A percentile compares a stretch with the other conserved stretches of the same genome.
Evolutionary conservation across 495 filamentous ascomycete species (phyloP).

Genomic region (Aspergillus affinis): DNA sequence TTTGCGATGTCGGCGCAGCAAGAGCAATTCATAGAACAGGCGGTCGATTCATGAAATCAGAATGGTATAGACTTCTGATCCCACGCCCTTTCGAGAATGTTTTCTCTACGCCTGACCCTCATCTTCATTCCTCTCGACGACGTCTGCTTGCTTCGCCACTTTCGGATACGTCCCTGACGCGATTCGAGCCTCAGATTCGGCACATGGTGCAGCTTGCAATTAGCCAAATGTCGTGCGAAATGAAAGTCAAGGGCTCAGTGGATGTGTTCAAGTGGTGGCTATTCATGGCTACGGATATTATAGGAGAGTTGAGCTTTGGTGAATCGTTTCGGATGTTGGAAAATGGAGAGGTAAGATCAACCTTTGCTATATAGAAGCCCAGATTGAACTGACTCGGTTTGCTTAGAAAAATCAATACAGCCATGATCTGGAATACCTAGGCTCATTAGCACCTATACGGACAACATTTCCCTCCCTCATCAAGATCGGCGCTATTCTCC

Average conservation of each 20-base stretch:
- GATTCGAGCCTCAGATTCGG: constrained; percentile 31
- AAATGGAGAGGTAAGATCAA: constrained; percentile 35
- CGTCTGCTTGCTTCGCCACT: constrained; percentile 36
- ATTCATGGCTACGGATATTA: constrained; percentile 58
- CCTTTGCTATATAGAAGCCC: not conserved
- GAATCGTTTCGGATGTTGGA: constrained; percentile 58
- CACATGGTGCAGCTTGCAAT: constrained; percentile 31
- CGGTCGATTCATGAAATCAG: constrained; percentile 20
- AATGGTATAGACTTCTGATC: constrained; percentile 20
- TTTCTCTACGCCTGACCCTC: constrained; percentile 34
- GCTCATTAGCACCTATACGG: constrained; percentile 28
- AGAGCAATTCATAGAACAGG: constrained; percentile 40
- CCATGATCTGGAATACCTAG: constrained; percentile 32
- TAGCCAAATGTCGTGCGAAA: constrained; percentile 33
- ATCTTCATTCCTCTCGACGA: constrained; percentile 28
- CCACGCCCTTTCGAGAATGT: constrained; percentile 18
- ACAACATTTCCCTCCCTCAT: constrained; percentile 36
- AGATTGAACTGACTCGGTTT: not conserved
- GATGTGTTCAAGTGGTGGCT: constrained; percentile 59
- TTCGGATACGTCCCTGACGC: constrained; percentile 33
- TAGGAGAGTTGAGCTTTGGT: constrained; percentile 57
- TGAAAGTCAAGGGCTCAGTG: constrained; percentile 23
- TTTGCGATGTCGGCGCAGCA: constrained; percentile 29
- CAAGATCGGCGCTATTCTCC: constrained; percentile 7
- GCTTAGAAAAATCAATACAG: constrained; percentile 43